Percentiles rank a stretch among this genome's conserved stretches.
phyloP scores from a whole-genome alignment of 768 basidiomycete genomes.

The Gyrodon lividus region DNA sequence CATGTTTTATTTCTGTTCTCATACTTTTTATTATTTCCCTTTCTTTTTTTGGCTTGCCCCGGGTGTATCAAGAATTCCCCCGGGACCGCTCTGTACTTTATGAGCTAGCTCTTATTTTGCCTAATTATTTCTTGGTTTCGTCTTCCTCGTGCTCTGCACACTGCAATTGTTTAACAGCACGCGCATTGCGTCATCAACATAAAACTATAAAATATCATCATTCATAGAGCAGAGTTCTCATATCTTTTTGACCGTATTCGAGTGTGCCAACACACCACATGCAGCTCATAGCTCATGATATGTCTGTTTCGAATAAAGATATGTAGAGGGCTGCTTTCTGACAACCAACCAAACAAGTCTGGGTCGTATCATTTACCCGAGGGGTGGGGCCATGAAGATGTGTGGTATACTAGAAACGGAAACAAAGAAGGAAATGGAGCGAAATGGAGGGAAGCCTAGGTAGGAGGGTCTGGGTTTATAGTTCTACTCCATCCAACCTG shows the following conservation, averaged over 20 bases:
- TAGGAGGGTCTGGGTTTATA: too few species aligned
- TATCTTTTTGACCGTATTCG: neutral
- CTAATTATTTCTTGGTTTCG: slow-evolving; percentile 3
- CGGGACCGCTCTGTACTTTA: slow-evolving; percentile 16
- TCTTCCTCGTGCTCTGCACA: neutral
- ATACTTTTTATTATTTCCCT: slow-evolving; percentile 1
- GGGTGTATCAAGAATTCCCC: slow-evolving; percentile 12
- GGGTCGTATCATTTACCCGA: neutral
- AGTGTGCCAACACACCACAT: neutral
- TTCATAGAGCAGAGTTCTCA: neutral
- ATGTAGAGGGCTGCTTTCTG: neutral
- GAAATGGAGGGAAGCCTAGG: neutral
- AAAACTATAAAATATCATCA: neutral
- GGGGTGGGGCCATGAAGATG: neutral
- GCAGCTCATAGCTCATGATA: neutral
- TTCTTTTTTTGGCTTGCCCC: slow-evolving; percentile 1
- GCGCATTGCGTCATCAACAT: neutral
- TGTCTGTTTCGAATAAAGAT: neutral
- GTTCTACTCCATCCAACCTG: too few species aligned
- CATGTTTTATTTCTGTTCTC: neutral
- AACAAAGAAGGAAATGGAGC: neutral
- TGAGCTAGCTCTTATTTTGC: slow-evolving; percentile 9
- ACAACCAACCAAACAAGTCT: neutral
- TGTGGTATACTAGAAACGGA: neutral
- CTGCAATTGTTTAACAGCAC: neutral